Evolutionary conservation across 306 rosid genomes (phyloP).

Genomic region (Crotalaria pallida): DNA sequence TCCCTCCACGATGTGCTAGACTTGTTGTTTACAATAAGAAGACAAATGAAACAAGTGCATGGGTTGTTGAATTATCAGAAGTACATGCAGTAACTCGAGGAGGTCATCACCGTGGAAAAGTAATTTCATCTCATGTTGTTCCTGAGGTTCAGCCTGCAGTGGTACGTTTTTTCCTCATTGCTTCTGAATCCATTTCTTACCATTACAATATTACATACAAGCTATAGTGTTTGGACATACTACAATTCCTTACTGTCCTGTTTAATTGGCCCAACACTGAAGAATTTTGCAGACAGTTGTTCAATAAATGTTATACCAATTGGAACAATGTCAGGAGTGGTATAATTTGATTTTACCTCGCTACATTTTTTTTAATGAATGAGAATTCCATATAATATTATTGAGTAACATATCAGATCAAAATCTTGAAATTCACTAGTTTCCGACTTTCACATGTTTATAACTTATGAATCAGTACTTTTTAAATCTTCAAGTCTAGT

Average conservation of each 20-base stretch:
- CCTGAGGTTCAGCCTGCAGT: slow-evolving; percentile 87
- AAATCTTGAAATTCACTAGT: neutral
- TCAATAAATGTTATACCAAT: neutral
- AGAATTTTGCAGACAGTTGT: neutral
- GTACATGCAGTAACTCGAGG: slow-evolving; percentile 91
- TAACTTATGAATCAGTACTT: neutral
- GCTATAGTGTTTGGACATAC: neutral
- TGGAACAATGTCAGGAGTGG: neutral
- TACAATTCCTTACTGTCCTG: neutral
- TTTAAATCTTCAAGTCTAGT: neutral
- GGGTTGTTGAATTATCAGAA: slow-evolving; percentile 71
- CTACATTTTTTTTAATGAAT: slow-evolving; percentile 4
- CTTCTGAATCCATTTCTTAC: neutral
- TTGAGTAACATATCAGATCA: neutral
- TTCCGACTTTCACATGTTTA: neutral
- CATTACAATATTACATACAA: neutral
- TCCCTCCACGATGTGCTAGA: slow-evolving; percentile 78
- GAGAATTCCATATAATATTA: neutral
- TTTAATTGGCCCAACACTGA: neutral
- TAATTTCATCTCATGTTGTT: slow-evolving; percentile 59
- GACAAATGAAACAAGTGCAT: slow-evolving; percentile 64
- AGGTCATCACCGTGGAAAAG: slow-evolving; percentile 86
- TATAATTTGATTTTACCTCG: neutral
- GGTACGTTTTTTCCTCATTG: slow-evolving; percentile 26
- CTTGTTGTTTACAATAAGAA: slow-evolving; percentile 64